Evolutionary conservation across 179 eudicot genomes (phyloP).

Genomic region (Beta lomatogona): DNA sequence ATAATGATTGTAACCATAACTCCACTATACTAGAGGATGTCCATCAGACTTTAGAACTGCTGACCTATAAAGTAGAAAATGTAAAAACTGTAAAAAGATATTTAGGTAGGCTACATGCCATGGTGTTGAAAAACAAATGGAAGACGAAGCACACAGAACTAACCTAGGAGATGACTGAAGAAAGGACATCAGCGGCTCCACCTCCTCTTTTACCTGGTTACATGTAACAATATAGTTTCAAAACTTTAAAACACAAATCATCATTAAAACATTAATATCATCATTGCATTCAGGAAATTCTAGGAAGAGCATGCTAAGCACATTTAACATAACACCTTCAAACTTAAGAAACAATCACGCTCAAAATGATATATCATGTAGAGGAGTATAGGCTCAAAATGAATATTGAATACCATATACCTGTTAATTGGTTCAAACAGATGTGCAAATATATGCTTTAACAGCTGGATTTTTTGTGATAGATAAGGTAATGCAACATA

Average conservation of each 20-base stretch:
- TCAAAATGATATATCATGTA: neutral
- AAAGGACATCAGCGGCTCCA: slow-evolving; percentile 30
- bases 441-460: neutral
- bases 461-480: neutral
- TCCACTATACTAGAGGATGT: neutral
- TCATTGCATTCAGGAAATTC: neutral
- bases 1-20: neutral
- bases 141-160: slow-evolving; percentile 10
- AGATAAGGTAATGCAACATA: neutral
- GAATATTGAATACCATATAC: neutral
- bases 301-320: neutral
- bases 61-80: neutral
- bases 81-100: neutral
- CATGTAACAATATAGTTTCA: neutral
- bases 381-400: neutral
- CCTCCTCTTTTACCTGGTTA: slow-evolving; percentile 58
- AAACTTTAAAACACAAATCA: neutral
- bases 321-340: neutral
- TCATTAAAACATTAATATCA: slow-evolving; percentile 9
- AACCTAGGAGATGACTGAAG: slow-evolving; percentile 48
- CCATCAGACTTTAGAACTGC: neutral
- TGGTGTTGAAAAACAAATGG: neutral
- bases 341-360: neutral
- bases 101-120: neutral
- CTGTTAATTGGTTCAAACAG: neutral